These are phyloP conservation scores for Puccinia polysora DNA, from an alignment of 1,284 basidiomycete genomes.

Conservation along the genomic window DNA sequence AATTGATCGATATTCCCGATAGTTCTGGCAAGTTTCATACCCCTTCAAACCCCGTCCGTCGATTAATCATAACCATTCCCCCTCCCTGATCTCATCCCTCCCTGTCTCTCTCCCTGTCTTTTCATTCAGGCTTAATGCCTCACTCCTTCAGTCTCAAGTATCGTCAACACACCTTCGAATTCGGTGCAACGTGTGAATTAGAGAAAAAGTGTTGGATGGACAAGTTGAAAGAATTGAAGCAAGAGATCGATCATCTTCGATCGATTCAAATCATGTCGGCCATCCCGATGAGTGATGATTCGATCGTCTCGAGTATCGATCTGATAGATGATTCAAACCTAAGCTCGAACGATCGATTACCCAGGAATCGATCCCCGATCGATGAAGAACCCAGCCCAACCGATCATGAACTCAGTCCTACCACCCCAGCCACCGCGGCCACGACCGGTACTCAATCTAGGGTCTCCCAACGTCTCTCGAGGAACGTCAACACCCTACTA, in stretches of 20 bases:
- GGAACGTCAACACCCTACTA: conserved; percentile 38
- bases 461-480: conserved; percentile 41
- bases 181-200: conserved; percentile 41
- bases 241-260: conserved; percentile 36
- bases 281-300: conserved; percentile 38
- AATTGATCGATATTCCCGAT: conserved; percentile 47
- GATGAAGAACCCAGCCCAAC: conserved; percentile 9
- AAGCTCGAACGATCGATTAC: neutral
- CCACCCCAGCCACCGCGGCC: conserved; percentile 7
- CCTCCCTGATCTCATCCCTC: neutral
- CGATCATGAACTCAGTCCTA: neutral
- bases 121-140: conserved; percentile 34
- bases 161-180: conserved; percentile 41
- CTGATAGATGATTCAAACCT: conserved; percentile 11
- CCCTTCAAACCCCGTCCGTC: neutral
- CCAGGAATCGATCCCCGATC: neutral
- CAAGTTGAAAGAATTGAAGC: conserved; percentile 27
- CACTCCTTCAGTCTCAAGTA: conserved; percentile 42
- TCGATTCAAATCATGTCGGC: conserved; percentile 36
- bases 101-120: neutral
- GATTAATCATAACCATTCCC: no score
- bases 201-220: conserved; percentile 42
- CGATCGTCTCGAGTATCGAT: conserved; percentile 42
- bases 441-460: conserved; percentile 24
- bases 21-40: conserved; percentile 44